These are phyloP conservation scores for Nectriaceae sp. DNA, from an alignment of 2,329 filamentous ascomycete genomes.

Conservation along the genomic window DNA sequence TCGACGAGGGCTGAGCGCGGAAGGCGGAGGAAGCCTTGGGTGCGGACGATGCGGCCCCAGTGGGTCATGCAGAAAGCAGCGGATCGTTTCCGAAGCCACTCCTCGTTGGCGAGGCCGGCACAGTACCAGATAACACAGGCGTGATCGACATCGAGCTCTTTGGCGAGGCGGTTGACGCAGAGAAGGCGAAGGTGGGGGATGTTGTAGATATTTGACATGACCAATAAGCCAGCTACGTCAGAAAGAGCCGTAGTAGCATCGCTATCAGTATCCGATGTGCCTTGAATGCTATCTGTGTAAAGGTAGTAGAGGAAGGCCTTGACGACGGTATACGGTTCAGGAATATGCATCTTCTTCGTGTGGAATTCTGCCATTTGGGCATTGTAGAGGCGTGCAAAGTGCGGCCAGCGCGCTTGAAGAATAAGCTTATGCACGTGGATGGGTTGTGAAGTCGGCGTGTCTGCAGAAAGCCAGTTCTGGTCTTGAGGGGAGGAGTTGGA, in stretches of 20 bases:
- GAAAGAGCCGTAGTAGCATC: constrained; percentile 76
- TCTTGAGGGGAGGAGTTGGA: constrained; percentile 32
- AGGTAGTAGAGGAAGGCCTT: constrained; percentile 95
- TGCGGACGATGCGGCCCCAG: constrained; percentile 93
- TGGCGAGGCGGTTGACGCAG: constrained; percentile 85
- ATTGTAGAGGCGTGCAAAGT: constrained; percentile 89
- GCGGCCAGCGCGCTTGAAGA: constrained; percentile 91
- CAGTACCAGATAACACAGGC: constrained; percentile 97
- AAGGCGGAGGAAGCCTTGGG: constrained; percentile 79
- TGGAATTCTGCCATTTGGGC: constrained; percentile 98
- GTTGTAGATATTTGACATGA: constrained; percentile 98
- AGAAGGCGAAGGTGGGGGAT: constrained; percentile 90
- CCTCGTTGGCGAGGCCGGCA: constrained; percentile 84
- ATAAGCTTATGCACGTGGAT: constrained; percentile 97
- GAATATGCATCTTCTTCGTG: constrained; percentile 96
- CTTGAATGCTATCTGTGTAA: constrained; percentile 88
- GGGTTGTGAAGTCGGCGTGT: constrained; percentile 70
- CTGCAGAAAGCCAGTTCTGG: constrained; percentile 60
- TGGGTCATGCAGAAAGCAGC: constrained; percentile 88
- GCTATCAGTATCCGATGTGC: constrained; percentile 52
- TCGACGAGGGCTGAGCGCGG: constrained; percentile 82
- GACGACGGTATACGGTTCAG: constrained; percentile 91
- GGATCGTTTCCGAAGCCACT: constrained; percentile 88
- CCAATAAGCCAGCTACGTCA: constrained; percentile 89
- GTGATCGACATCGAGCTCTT: constrained; percentile 91